Evolutionary conservation across 176 grass and related monocot species (phyloP), one percentile per base, ranked within the genome.

Genomic region (Cenchrus americanus): DNA sequence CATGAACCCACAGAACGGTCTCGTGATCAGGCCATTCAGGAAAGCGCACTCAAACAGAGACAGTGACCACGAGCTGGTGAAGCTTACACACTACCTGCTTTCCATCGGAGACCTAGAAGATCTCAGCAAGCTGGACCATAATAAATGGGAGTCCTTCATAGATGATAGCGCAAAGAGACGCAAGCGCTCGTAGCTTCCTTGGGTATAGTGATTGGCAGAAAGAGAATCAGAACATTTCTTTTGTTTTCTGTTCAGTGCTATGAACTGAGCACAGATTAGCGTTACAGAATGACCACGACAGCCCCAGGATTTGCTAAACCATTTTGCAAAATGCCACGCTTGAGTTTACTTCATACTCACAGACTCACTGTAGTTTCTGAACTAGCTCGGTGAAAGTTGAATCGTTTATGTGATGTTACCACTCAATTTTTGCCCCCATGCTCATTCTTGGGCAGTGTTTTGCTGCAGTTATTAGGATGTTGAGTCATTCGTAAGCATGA

Each of bases 1-100:
- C 60, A 99, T 99, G 96, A 99, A 99, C 70, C 96, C 96, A 30
- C 96, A 99, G 61, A 99, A 99, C 44, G 96, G 96, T 15, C 91
- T 99, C 5, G 87, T 86, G 68, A 96, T 99, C 47, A 92, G 14
- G 67, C 96, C 93, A 48, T 99, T 90, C 77, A 99, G 37, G 86
- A 88, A 85, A 58, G 93, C 96, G 15, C 92, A 92, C 86, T 73
- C 66, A n/a, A 94, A 92, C 74, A 86, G 96, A 87, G 67, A 74
- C 66, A 73, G 14, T 51, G 96, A 99, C 69, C 83, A 71, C 12
- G 96, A 99, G 77, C 89, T 99, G 74, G 57, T 92, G 52, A 88
- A 94, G 69, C 86, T 99, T 63, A 89, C 96, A 51, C 87, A 94
- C 46, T 99, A 99, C 76, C 87, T 99, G 53, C 88, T 99, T 77